Conservation (phyloP, 768 basidiomycete genomes). For the Dioszegia aurantiaca region DNA sequence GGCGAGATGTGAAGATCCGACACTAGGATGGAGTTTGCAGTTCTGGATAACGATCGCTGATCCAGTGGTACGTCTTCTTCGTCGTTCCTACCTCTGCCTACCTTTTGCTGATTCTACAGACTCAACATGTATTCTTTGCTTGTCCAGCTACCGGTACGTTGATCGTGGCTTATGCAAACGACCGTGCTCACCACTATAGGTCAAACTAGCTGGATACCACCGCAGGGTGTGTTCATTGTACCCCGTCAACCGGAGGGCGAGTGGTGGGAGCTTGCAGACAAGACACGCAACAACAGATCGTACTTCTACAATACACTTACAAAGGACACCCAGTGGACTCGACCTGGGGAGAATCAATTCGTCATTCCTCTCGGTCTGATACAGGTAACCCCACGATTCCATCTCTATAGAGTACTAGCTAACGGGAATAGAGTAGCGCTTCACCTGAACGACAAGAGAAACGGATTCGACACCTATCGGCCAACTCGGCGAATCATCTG, state of each 20-base stretch:
- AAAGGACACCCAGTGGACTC: slow-evolving; percentile 86
- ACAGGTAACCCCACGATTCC: slow-evolving; percentile 56
- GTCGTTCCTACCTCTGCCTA: background rate
- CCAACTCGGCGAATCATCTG: slow-evolving; percentile 6
- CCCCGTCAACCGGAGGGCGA: slow-evolving; percentile 81
- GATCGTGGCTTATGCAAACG: slow-evolving; percentile 51
- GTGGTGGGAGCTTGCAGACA: slow-evolving; percentile 93
- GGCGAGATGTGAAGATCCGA: slow-evolving; percentile 40
- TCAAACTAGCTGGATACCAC: slow-evolving; percentile 89
- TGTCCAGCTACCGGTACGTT: slow-evolving; percentile 63
- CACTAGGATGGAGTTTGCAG: slow-evolving; percentile 41
- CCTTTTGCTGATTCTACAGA: slow-evolving; percentile 47
- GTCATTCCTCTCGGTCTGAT: slow-evolving; percentile 87
- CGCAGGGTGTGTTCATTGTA: slow-evolving; percentile 79
- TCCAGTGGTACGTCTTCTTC: slow-evolving; percentile 65
- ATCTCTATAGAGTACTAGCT: background rate
- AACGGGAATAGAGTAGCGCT: background rate
- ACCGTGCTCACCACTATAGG: slow-evolving; percentile 58
- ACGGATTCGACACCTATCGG: background rate
- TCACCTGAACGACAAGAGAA: background rate
- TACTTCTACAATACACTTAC: slow-evolving; percentile 95
- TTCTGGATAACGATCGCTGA: slow-evolving; percentile 94
- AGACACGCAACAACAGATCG: slow-evolving; percentile 73
- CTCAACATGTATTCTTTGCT: slow-evolving; percentile 72
- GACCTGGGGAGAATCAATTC: slow-evolving; percentile 68